phyloP scores from a whole-genome alignment of 345 rosid genomes.

The Corymbia maculata region DNA sequence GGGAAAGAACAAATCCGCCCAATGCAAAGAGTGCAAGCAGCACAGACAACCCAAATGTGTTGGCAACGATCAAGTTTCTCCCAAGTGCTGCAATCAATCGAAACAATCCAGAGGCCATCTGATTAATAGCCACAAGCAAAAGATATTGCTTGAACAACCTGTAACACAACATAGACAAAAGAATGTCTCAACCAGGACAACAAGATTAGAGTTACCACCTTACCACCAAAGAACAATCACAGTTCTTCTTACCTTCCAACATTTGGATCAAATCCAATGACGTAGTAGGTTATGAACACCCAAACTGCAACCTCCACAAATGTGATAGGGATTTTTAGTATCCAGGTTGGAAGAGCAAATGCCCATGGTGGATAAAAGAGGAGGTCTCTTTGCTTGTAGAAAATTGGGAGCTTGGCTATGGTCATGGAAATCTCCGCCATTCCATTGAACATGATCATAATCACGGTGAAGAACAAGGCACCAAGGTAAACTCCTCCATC shows the following conservation, averaged over 20 bases:
- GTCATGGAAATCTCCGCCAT: conserved; percentile 71
- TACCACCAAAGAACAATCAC: background rate
- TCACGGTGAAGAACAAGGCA: conserved; percentile 48
- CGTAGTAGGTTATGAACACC: conserved; percentile 62
- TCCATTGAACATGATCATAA: conserved; percentile 55
- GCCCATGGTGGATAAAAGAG: conserved; percentile 79
- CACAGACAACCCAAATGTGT: conserved; percentile 50
- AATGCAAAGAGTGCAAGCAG: conserved; percentile 38
- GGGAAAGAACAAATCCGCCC: conserved; percentile 59
- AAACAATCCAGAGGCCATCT: conserved; percentile 59
- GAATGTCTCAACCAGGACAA: background rate
- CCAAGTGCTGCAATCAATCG: conserved; percentile 43
- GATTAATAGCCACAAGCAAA: conserved; percentile 35
- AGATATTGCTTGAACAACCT: conserved; percentile 65
- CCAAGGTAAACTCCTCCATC: conserved; percentile 55
- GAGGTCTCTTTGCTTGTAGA: conserved; percentile 76
- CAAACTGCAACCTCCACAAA: conserved; percentile 54
- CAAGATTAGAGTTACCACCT: background rate
- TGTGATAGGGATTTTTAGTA: conserved; percentile 63
- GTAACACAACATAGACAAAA: background rate
- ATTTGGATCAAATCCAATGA: conserved; percentile 64
- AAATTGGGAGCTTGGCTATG: conserved; percentile 71
- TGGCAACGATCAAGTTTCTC: conserved; percentile 56
- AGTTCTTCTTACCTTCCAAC: conserved; percentile 39
- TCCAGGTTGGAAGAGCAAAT: conserved; percentile 73